A percentile compares a stretch with the other conserved stretches of the same genome.
Evolutionary conservation across 2,329 filamentous ascomycete genomes (phyloP).

Genomic region (Gaeumannomyces tritici): DNA sequence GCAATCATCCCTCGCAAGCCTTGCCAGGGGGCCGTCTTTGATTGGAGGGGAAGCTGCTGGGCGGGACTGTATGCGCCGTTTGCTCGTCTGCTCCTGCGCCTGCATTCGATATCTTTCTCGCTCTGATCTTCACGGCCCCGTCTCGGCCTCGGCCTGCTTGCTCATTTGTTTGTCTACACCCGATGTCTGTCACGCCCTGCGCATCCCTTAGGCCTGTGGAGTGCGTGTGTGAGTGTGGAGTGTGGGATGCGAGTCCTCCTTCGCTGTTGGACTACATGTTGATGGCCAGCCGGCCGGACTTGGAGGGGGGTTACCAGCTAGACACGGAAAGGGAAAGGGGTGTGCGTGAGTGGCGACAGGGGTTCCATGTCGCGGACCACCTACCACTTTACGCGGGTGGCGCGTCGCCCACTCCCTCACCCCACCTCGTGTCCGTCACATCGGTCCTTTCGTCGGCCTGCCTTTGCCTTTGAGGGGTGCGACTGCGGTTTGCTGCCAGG

Average conservation of each 20-base stretch:
- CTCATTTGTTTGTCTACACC: neutral
- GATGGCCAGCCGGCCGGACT: too few species aligned
- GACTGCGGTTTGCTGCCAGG: neutral
- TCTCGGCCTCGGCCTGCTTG: neutral
- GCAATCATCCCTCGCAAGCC: neutral
- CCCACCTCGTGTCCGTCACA: neutral
- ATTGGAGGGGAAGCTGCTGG: neutral
- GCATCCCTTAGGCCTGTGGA: too few species aligned
- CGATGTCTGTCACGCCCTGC: neutral
- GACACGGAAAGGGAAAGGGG: neutral
- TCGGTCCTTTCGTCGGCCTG: neutral
- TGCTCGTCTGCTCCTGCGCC: neutral
- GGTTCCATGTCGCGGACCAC: neutral
- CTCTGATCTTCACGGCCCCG: neutral
- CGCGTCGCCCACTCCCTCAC: conserved; percentile 2
- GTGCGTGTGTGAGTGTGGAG: too few species aligned
- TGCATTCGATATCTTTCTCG: neutral
- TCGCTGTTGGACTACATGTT: too few species aligned
- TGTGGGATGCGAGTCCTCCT: too few species aligned
- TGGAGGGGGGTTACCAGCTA: neutral
- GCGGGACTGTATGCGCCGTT: neutral
- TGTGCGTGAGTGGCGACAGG: neutral
- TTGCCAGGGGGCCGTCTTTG: neutral
- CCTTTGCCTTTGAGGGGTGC: neutral
- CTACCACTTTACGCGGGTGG: conserved; percentile 5